These are phyloP conservation scores for Aquilaria yunnanensis DNA, from an alignment of 345 rosid species.

Conservation along the genomic window DNA sequence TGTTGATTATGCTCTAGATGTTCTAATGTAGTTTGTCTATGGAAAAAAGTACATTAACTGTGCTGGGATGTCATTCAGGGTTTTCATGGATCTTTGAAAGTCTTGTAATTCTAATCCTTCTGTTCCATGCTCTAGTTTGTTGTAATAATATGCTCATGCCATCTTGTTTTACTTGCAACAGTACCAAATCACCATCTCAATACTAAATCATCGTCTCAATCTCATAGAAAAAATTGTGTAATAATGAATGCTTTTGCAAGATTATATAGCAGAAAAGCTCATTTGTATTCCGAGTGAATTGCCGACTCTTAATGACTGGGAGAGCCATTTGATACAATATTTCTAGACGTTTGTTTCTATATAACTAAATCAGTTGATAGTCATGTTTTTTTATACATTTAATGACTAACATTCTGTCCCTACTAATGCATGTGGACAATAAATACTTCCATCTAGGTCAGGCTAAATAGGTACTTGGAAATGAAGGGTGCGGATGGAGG, in stretches of 20 bases:
- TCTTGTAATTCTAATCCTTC: conserved; percentile 28
- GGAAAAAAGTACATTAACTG: conserved; percentile 86
- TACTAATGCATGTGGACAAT: conserved; percentile 4
- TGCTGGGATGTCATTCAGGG: conserved; percentile 95
- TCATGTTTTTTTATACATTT: not conserved
- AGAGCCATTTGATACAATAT: conserved; percentile 94
- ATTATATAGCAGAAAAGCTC: conserved; percentile 93
- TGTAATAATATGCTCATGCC: not conserved
- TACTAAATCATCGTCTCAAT: not conserved
- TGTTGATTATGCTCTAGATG: conserved; percentile 99
- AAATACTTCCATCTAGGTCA: conserved; percentile 44
- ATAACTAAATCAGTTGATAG: conserved; percentile 2
- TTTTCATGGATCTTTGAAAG: conserved; percentile 42
- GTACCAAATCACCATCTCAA: not conserved
- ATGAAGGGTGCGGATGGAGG: conserved; percentile 99
- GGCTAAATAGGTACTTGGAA: conserved; percentile 96
- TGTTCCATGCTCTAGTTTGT: not conserved
- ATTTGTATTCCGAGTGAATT: conserved; percentile 86
- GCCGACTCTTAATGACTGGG: conserved; percentile 96
- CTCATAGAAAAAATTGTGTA: not conserved
- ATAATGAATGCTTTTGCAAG: conserved; percentile 39
- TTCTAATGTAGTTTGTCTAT: conserved; percentile 97
- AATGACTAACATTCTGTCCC: not conserved
- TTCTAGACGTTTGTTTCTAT: conserved; percentile 67
- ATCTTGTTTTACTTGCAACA: not conserved